These are phyloP conservation scores for Vanilla planifolia DNA, from an alignment of 106 monocot genomes.

Conservation along the genomic window DNA sequence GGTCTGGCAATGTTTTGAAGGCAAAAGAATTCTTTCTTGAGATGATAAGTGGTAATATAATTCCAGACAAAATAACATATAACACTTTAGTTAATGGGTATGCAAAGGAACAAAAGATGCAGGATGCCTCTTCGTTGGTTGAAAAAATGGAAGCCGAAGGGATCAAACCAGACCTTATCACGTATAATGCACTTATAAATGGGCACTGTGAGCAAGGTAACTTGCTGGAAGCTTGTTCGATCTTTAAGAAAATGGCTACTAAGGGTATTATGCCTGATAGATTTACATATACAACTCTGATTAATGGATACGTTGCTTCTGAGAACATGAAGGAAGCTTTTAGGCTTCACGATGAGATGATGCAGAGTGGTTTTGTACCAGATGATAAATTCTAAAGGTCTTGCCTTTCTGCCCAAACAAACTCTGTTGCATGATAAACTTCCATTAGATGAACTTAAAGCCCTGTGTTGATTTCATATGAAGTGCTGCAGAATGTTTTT, in stretches of 20 bases:
- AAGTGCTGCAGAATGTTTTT: no score
- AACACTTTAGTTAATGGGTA: conserved; percentile 73
- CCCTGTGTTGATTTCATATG: no score
- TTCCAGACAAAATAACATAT: conserved; percentile 72
- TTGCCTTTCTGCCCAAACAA: background rate
- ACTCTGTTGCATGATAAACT: no score
- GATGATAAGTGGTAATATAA: conserved; percentile 47
- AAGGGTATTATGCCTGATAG: conserved; percentile 62
- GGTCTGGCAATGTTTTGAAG: conserved; percentile 51
- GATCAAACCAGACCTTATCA: conserved; percentile 54
- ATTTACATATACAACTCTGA: conserved; percentile 66
- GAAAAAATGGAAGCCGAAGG: conserved; percentile 52
- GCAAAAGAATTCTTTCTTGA: conserved; percentile 52
- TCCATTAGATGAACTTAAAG: no score
- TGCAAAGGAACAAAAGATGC: conserved; percentile 55
- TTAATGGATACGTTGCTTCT: conserved; percentile 60
- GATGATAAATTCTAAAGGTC: conserved; percentile 47
- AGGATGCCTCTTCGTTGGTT: conserved; percentile 53
- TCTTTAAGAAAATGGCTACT: conserved; percentile 43
- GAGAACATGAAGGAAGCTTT: conserved; percentile 82
- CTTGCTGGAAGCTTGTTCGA: conserved; percentile 47
- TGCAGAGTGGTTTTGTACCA: conserved; percentile 63
- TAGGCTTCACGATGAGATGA: conserved; percentile 86
- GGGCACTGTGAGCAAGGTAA: conserved; percentile 56
- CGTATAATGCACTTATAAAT: conserved; percentile 68